These are phyloP conservation scores for Adansonia madagascariensis DNA, from an alignment of 441 rosid genomes.

Conservation along the genomic window DNA sequence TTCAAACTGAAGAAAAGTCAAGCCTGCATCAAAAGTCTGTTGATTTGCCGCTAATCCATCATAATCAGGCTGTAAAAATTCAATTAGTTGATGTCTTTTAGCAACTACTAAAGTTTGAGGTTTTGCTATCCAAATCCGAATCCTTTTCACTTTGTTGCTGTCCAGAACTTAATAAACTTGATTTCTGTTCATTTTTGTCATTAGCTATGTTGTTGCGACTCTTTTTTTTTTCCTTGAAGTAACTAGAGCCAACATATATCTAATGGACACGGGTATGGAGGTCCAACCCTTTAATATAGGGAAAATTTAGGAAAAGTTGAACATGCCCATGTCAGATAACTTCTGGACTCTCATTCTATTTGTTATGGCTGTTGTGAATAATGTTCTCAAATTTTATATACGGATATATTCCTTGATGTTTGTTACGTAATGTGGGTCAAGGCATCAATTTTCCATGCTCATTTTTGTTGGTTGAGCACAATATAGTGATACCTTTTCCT, in stretches of 20 bases:
- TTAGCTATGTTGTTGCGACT: neutral
- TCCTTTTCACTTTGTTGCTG: neutral
- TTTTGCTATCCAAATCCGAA: neutral
- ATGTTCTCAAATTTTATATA: neutral
- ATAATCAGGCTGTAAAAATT: neutral
- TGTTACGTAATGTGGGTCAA: neutral
- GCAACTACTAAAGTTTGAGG: neutral
- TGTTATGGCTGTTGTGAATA: neutral
- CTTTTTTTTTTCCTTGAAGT: neutral
- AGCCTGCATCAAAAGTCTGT: neutral
- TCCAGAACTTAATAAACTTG: neutral
- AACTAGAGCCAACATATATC: neutral
- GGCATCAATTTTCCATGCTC: neutral
- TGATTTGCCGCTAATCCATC: neutral
- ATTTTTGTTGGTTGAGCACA: constrained; percentile 2
- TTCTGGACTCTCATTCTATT: neutral
- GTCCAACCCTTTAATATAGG: neutral
- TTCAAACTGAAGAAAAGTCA: neutral
- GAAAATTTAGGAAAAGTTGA: neutral
- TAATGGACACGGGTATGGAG: neutral
- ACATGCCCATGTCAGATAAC: neutral
- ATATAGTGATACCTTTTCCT: neutral
- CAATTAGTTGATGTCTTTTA: neutral
- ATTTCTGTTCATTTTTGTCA: neutral
- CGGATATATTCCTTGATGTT: neutral